A percentile compares a stretch with the other conserved stretches of the same genome.
Conservation (phyloP, 768 basidiomycete species). For the Suillus lakei region DNA sequence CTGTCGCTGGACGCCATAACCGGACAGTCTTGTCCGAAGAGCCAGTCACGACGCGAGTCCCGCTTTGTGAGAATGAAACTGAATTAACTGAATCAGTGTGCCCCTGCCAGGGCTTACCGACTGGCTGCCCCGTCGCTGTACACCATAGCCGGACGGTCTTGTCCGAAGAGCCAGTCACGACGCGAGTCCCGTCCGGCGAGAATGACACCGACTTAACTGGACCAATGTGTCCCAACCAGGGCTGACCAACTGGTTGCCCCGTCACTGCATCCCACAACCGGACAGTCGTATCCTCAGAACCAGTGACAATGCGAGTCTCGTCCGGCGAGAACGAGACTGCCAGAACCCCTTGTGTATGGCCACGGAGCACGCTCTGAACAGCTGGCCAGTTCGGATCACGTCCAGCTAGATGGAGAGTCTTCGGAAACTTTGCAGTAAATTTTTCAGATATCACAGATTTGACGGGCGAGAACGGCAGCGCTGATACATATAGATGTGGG, state of each 20-base stretch:
- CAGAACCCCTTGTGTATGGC: not conserved
- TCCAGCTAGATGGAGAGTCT: not conserved
- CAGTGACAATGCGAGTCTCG: not conserved
- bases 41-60: conserved; percentile 5
- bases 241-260: not conserved
- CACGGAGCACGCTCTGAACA: conserved; percentile 19
- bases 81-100: conserved; percentile 1
- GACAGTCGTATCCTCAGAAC: not conserved
- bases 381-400: conserved; percentile 18
- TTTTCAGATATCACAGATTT: conserved; percentile 27
- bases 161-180: not conserved
- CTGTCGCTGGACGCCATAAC: conserved; percentile 10
- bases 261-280: not conserved
- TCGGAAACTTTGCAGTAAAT: not conserved
- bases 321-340: not conserved
- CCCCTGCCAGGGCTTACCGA: not conserved
- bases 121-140: not conserved
- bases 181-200: not conserved
- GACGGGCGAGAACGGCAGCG: conserved; percentile 26
- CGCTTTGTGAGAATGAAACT: conserved; percentile 12
- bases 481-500: conserved; percentile 32
- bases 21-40: conserved; percentile 1
- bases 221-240: not conserved
- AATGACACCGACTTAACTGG: not conserved
- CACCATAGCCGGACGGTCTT: not conserved